Percentiles rank a stretch among this genome's conserved stretches.
These are phyloP conservation scores for Boletus barrowsii DNA, from an alignment of 768 basidiomycete species.

Conservation along the genomic window DNA sequence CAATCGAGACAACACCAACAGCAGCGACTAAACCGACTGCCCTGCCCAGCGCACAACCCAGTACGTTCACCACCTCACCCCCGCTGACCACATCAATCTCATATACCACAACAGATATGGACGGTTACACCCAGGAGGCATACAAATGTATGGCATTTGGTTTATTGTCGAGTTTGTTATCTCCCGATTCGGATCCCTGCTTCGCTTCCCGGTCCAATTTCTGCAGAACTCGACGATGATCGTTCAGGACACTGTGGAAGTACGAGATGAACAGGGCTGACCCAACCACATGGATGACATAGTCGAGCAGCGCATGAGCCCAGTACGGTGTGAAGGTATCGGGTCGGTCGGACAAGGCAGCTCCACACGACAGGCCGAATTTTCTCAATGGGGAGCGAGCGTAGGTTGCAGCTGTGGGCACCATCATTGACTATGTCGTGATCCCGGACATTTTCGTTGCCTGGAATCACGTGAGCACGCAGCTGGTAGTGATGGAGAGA, in stretches of 20 bases:
- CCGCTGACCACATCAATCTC: no score
- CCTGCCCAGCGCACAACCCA: no score
- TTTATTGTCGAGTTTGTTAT: no score
- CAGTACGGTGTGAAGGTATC: constrained; percentile 83
- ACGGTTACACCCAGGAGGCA: no score
- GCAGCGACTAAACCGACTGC: no score
- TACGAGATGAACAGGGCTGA: constrained; percentile 53
- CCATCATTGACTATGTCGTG: constrained; percentile 60
- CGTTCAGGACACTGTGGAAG: constrained; percentile 67
- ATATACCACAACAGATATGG: no score
- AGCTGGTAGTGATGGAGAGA: neutral
- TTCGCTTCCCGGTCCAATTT: constrained; percentile 63
- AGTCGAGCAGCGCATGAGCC: constrained; percentile 82
- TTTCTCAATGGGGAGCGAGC: constrained; percentile 77
- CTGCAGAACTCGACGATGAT: constrained; percentile 59
- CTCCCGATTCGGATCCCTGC: constrained; percentile 22
- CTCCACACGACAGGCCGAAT: constrained; percentile 75
- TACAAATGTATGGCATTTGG: no score
- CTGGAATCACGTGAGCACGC: constrained; percentile 35
- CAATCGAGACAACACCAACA: no score
- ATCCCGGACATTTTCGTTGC: constrained; percentile 95
- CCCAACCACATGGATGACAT: constrained; percentile 54
- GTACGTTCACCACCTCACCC: no score
- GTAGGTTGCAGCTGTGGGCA: constrained; percentile 71
- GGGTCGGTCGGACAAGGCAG: constrained; percentile 66